These are phyloP conservation scores for Ehretia macrophylla DNA, from an alignment of 257 asterid genomes.

Conservation along the genomic window DNA sequence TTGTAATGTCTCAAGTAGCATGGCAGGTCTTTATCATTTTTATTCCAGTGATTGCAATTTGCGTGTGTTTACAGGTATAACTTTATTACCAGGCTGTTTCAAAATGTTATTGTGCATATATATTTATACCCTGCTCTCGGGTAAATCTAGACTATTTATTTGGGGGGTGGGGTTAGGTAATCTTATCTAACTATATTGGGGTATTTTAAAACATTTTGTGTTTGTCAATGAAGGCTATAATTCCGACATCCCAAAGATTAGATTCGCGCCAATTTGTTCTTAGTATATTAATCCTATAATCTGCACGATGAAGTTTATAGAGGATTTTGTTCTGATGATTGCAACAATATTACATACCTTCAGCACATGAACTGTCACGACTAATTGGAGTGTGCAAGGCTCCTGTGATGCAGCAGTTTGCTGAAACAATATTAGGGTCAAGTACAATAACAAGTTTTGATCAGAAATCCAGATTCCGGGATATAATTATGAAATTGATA, in stretches of 20 bases:
- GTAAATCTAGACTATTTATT: no score
- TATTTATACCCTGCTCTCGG: no score
- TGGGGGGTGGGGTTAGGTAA: no score
- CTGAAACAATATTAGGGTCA: slow-evolving; percentile 89
- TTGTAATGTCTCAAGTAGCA: slow-evolving; percentile 77
- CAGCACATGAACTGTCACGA: slow-evolving; percentile 87
- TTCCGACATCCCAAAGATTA: no score
- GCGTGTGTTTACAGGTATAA: slow-evolving; percentile 36
- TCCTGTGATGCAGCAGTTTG: slow-evolving; percentile 84
- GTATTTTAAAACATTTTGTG: no score
- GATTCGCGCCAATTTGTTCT: no score
- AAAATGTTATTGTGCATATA: not conserved
- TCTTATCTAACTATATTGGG: no score
- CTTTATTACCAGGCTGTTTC: no score
- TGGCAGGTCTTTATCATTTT: slow-evolving; percentile 86
- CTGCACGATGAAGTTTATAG: not conserved
- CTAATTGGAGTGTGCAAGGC: slow-evolving; percentile 82
- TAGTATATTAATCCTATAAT: no score
- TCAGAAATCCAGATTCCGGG: slow-evolving; percentile 67
- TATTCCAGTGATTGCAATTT: slow-evolving; percentile 60
- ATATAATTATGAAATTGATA: slow-evolving; percentile 58
- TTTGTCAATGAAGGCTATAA: no score
- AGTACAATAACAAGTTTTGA: slow-evolving; percentile 78
- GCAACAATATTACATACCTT: slow-evolving; percentile 75
- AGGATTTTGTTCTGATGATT: not conserved